A percentile compares a stretch with the other conserved stretches of the same genome.
These are phyloP conservation scores for Quercus aquifolioides DNA, from an alignment of 306 rosid genomes.

Conservation along the genomic window DNA sequence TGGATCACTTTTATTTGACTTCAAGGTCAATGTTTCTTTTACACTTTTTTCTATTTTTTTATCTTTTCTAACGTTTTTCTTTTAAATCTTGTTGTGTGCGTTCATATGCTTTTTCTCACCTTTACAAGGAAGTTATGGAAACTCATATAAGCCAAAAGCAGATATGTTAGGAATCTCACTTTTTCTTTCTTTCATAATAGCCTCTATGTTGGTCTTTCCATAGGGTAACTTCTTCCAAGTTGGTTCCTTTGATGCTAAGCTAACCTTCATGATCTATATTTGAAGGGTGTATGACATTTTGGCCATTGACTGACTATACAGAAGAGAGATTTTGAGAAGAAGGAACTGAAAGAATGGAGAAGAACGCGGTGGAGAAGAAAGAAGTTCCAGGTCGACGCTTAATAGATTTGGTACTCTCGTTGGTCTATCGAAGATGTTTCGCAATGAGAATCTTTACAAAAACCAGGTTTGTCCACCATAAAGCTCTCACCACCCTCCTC, in stretches of 20 bases:
- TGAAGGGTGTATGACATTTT: not conserved
- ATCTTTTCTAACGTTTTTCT: not conserved
- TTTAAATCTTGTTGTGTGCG: not conserved
- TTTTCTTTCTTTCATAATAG: too few relatives aligned
- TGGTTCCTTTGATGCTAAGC: not conserved
- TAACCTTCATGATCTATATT: not conserved
- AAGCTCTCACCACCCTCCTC: not conserved
- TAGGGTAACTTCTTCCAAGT: not conserved
- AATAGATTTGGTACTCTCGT: slow-evolving; percentile 24
- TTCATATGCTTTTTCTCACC: not conserved
- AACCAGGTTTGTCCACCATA: slow-evolving; percentile 17
- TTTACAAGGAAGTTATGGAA: not conserved
- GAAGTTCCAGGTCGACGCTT: slow-evolving; percentile 2
- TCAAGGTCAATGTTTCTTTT: not conserved
- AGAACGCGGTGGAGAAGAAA: not conserved
- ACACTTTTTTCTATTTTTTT: not conserved
- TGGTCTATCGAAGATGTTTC: slow-evolving; percentile 39
- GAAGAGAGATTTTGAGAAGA: too few relatives aligned
- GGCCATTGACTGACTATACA: not conserved
- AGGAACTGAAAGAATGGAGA: not conserved
- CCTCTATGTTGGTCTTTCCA: too few relatives aligned
- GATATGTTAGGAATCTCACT: not conserved
- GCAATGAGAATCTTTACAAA: slow-evolving; percentile 12
- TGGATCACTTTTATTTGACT: not conserved
- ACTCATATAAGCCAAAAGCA: not conserved